phyloP scores from a whole-genome alignment of 441 rosid genomes.

The Hypseocharis bilobata region DNA sequence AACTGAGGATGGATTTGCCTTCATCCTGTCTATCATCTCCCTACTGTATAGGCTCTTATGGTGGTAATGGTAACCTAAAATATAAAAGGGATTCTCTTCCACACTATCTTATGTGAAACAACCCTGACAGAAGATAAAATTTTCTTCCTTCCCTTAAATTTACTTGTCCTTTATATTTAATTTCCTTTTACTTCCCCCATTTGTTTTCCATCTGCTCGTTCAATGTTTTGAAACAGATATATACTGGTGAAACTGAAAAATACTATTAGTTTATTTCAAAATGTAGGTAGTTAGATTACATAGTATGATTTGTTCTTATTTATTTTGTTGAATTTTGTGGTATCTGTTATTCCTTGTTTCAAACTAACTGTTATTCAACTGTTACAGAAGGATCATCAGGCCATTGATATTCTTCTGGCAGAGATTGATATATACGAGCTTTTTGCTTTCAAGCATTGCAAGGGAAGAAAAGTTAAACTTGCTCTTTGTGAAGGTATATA shows the following conservation, averaged over 20 bases:
- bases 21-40: neutral
- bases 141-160: neutral
- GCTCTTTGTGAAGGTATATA: conserved; percentile 86
- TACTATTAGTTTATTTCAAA: neutral
- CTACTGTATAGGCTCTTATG: neutral
- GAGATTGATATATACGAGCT: conserved; percentile 98
- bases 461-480: conserved; percentile 88
- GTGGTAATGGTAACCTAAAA: neutral
- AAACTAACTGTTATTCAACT: conserved; percentile 19
- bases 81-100: neutral
- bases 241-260: neutral
- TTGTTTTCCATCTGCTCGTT: neutral
- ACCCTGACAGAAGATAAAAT: neutral
- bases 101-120: neutral
- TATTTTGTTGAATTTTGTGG: neutral
- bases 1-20: neutral
- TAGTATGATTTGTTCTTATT: neutral
- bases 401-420: conserved; percentile 91
- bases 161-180: neutral
- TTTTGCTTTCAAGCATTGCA: conserved; percentile 96
- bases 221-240: neutral
- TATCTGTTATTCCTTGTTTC: conserved; percentile 6
- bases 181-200: neutral
- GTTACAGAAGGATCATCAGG: conserved; percentile 90
- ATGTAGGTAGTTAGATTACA: neutral